Percentiles rank a stretch among this genome's conserved stretches.
Evolutionary conservation across 345 rosid genomes (phyloP).

Genomic region (Gossypium turneri): DNA sequence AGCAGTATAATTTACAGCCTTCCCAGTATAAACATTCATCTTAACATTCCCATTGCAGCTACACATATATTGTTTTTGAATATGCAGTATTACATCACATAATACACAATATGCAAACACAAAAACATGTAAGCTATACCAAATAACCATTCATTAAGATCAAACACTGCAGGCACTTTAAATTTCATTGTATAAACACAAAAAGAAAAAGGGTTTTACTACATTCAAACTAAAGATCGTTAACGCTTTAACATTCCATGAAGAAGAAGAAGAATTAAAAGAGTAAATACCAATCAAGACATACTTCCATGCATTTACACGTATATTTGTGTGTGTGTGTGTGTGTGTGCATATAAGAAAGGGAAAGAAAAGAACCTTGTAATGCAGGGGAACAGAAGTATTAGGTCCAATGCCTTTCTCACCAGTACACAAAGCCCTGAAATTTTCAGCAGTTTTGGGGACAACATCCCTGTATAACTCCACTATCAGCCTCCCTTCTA

Average conservation of each 20-base stretch:
- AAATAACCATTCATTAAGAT: background rate
- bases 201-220: background rate
- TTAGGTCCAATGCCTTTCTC: constrained; percentile 83
- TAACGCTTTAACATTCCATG: constrained; percentile 1
- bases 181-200: background rate
- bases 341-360: background rate
- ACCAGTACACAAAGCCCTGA: constrained; percentile 89
- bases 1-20: too few species aligned
- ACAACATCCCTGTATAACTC: constrained; percentile 82
- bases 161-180: background rate
- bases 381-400: constrained; percentile 73
- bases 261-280: background rate
- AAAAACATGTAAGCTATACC: background rate
- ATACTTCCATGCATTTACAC: background rate
- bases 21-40: background rate
- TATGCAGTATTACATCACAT: background rate
- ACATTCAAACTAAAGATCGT: background rate
- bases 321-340: too few species aligned
- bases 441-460: constrained; percentile 87
- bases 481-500: constrained; percentile 80
- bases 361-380: constrained; percentile 46
- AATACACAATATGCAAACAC: background rate
- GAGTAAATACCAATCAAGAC: background rate
- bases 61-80: background rate
- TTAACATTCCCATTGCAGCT: background rate